Base-by-base conservation (phyloP, 495 filamentous ascomycete genomes). In the Xylaria curta region DNA sequence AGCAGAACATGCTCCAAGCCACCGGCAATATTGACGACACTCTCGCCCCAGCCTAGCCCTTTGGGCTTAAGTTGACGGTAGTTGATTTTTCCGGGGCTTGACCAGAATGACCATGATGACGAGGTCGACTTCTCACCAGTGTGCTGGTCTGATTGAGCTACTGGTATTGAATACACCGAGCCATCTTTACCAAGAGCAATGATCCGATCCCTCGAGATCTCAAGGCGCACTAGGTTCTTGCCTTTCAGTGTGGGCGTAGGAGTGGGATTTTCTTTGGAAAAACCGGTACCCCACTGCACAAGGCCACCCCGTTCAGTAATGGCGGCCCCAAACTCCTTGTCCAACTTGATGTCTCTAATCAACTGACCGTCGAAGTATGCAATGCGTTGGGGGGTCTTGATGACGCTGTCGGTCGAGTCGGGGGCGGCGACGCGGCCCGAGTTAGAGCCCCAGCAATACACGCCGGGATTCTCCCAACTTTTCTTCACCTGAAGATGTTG, bases 381-480 rank as follows among this genome's bases (percentile, higher is more conserved):
- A 76, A 98, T 89, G 54, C 92, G 87, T 63, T 92, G 87, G 12
- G 96, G 95, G 1, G 86, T 89, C 79, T 97, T 97, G 74, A 99
- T 86, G 56, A 89, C 80, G 28, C 81, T 81, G 59, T 97, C 94
- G 51, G 91, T 86, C 6, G 91, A 96, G 71, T 92, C 92, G 1
- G 95, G 94, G 36, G 94, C 95, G 36, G 90, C 93, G 4, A 98
- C 95, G 66, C 85, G 84, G 49, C 95, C 93, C n/a, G 82, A 86
- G 76, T 99, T 99, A 2, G 91, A 92, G 19, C 96, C 96, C 95
- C 96, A 99, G 36, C 90, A 89, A 82, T 97, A 97, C 1, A 98
- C 91, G 0, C 93, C 96, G 3, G 96, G 95, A 67, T 92, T 91
- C 80, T 94, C 94, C 88, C 92, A 91, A 77, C 93, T 97, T 76